Conservation (phyloP, 1,284 basidiomycete species). For the Apiotrichum veenhuisii region DNA sequence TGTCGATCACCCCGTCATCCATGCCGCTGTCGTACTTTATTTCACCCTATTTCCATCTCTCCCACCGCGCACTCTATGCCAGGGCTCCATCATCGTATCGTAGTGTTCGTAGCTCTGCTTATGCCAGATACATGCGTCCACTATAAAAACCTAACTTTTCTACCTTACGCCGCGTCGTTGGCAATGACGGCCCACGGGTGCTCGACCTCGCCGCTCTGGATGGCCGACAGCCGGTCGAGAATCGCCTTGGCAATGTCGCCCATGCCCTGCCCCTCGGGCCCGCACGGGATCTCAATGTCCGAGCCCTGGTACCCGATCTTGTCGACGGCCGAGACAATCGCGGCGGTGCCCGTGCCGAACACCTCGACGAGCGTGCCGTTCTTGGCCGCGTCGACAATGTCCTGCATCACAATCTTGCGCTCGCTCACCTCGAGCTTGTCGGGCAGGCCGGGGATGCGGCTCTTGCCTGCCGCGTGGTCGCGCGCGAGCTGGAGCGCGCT, state of each 20-base stretch:
- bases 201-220: slow-evolving; percentile 79
- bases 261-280: slow-evolving; percentile 67
- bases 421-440: slow-evolving; percentile 72
- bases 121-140: background rate
- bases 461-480: slow-evolving; percentile 63
- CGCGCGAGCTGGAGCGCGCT: slow-evolving; percentile 79
- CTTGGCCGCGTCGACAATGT: slow-evolving; percentile 70
- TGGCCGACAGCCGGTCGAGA: slow-evolving; percentile 78
- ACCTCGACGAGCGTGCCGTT: slow-evolving; percentile 77
- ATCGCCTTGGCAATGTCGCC: slow-evolving; percentile 77
- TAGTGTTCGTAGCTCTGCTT: background rate
- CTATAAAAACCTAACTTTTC: background rate
- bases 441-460: slow-evolving; percentile 61
- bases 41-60: background rate
- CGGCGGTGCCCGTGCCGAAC: slow-evolving; percentile 91
- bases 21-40: background rate
- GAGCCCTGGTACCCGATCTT: slow-evolving; percentile 81
- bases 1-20: background rate
- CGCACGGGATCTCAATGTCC: slow-evolving; percentile 80
- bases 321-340: slow-evolving; percentile 76
- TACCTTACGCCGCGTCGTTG: slow-evolving; percentile 14
- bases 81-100: too few relatives aligned
- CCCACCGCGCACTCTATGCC: background rate
- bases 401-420: slow-evolving; percentile 81
- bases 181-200: slow-evolving; percentile 66